phyloP scores from a whole-genome alignment of 176 grass and related monocot genomes.

The Aegilops longissima region DNA sequence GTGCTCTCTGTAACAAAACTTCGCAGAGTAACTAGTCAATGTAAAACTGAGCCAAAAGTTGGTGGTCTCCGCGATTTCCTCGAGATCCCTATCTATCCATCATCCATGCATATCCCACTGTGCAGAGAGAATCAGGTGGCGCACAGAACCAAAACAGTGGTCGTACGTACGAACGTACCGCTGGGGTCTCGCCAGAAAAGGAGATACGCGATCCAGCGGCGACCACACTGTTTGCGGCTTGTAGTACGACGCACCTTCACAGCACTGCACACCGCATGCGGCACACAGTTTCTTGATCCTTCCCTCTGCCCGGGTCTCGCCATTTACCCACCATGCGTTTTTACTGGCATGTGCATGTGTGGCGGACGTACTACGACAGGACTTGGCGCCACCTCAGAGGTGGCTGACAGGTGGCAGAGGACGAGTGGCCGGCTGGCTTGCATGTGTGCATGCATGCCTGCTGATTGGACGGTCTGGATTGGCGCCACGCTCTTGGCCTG shows the following conservation, averaged over 20 bases:
- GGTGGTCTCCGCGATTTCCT: no score
- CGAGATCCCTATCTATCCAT: no score
- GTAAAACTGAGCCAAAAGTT: no score
- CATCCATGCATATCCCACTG: no score
- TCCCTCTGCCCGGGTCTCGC: background rate
- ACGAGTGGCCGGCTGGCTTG: background rate
- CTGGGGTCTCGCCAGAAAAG: background rate
- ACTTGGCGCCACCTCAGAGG: background rate
- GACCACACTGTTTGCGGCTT: background rate
- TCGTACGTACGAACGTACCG: background rate
- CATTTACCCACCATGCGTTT: background rate
- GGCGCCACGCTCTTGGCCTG: background rate
- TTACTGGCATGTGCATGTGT: background rate
- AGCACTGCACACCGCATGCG: background rate
- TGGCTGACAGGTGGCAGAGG: constrained; percentile 1
- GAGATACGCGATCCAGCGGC: background rate
- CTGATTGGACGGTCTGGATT: constrained; percentile 18
- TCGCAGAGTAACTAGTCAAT: no score
- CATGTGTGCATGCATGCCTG: background rate
- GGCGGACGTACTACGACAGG: background rate
- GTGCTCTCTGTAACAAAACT: no score
- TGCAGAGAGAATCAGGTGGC: no score
- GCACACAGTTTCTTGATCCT: background rate
- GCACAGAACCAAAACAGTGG: background rate
- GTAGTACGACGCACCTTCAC: background rate